Evolutionary conservation across 371 early-diverging fungal genomes (phyloP), one percentile per base, ranked within the genome.

Genomic region (Chytridium lagenaria): DNA sequence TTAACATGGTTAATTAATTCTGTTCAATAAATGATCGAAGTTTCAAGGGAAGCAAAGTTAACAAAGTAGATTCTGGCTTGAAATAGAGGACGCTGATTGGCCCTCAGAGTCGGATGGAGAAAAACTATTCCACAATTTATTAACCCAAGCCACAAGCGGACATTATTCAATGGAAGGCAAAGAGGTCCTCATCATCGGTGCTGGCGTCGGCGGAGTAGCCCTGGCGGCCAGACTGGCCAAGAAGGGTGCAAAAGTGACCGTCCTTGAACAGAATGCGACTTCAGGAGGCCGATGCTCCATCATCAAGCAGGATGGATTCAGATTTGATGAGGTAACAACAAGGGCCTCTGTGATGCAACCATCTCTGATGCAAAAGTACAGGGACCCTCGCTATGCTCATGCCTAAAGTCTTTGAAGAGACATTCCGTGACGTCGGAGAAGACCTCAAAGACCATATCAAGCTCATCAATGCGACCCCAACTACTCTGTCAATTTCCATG

Each of bases 341-440:
- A 44, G 44, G 12, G 19, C 44, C 44, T 44, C 44, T 19, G 7
- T 44, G 12, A 19, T 19, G 12, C 7, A 44, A 44, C 44, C 12
- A 44, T 12, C 44, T 19, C 19, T 19, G 7, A 44, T 44, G 7
- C 7, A 44, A 44, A 44, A 44, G n/a, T n/a, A n/a, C 44, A 87
- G 78, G 90, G 90, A 0, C 90, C 90, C 0, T 89, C 89, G 26
- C 78, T 90, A 1, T 88, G 37, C 69, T 90, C 36, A 89, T 90
- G 89, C 89, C 89, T 10, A 78, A 85, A 36, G 74, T 85, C 0
- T 90, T 89, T 71, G 75, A 86, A 64, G 86, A 87, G 19, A 77
- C 83, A 0, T 90, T 87, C 77, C 78, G 75, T n/a, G 90, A 89
- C 50, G 57, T 90, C 44, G 90, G 84, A 51, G 87, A 86, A 67